A percentile compares a stretch with the other conserved stretches of the same genome.
phyloP scores from a whole-genome alignment of 2,329 filamentous ascomycete species.

The Fonsecaea multimorphosa region DNA sequence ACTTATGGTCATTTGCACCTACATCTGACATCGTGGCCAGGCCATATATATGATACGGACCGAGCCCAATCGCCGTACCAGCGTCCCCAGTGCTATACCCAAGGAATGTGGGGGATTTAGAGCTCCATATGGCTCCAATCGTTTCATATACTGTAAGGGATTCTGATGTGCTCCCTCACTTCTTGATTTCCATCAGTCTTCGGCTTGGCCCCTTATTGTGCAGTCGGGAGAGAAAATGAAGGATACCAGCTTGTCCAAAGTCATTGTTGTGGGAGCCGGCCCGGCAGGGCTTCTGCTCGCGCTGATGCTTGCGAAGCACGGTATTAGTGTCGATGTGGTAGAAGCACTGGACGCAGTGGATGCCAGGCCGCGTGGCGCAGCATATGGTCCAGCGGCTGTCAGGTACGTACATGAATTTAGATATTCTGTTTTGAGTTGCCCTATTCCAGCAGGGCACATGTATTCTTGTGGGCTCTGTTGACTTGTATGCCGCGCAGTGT shows the following conservation, averaged over 20 bases:
- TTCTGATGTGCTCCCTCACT: background rate
- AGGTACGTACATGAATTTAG: background rate
- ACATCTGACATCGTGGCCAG: background rate
- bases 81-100: background rate
- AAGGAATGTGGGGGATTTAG: background rate
- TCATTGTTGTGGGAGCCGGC: slow-evolving; percentile 41
- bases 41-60: background rate
- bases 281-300: slow-evolving; percentile 43
- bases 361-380: slow-evolving; percentile 62
- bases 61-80: background rate
- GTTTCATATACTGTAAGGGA: background rate
- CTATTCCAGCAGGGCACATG: background rate
- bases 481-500: slow-evolving; percentile 42
- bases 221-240: background rate
- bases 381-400: slow-evolving; percentile 65
- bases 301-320: slow-evolving; percentile 43
- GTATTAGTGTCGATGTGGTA: slow-evolving; percentile 45
- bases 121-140: background rate
- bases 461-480: background rate
- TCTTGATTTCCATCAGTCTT: background rate
- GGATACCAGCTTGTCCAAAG: background rate
- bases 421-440: background rate
- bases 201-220: background rate
- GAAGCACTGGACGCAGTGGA: slow-evolving; percentile 50
- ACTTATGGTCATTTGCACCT: background rate